Base-by-base conservation (phyloP, 345 rosid genomes). In the Citropsis articulata region DNA sequence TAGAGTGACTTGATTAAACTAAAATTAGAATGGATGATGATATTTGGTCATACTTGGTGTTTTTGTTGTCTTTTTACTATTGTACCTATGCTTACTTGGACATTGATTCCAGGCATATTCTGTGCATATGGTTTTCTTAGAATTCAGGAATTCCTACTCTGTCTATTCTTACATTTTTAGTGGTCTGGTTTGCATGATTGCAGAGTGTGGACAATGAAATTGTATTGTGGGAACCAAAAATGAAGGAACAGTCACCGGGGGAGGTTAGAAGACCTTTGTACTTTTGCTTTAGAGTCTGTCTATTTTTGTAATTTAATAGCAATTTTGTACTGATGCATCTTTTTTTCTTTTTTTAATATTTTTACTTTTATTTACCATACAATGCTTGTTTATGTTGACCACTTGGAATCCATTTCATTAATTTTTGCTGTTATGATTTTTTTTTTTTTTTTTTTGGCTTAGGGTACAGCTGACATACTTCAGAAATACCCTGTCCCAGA, bases 121-220 rank as follows among this genome's bases (percentile, higher is more conserved):
- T 0, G 13, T 7, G 25, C 35, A 40, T 56, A 63, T 21, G 31
- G 14, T 42, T 45, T 14, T 71, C 36, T 70, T 40, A 42, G 40
- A 61, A 27, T 42, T 36, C 28, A 7, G 33, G 70, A 35, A 21
- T 18, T 18, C 56, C 18, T 36, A 40, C 57, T 2, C 57, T 53
- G 7, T 53, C 48, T 36, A 7, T 75, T 55, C 76, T 53, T 77
- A 21, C 18, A 63, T 53, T 48, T 48, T 80, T 55, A 4, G 60
- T 79, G 22, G 69, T 40, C 66, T 77, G 3, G 77, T 59, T 63
- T 73, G 77, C 75, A 45, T 5, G 71, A 68, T 78, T 86, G 81
- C 87, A 96, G 99, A 95, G 99, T 83, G 98, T 96, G 36, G 99
- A 96, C 89, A 96, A 92, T 57, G 99, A 96, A 85, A 92, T 96